A percentile compares a stretch with the other conserved stretches of the same genome.
These are phyloP conservation scores for Urostyla sp. DNA, from an alignment of 73 alveolate genomes.

Conservation along the genomic window DNA sequence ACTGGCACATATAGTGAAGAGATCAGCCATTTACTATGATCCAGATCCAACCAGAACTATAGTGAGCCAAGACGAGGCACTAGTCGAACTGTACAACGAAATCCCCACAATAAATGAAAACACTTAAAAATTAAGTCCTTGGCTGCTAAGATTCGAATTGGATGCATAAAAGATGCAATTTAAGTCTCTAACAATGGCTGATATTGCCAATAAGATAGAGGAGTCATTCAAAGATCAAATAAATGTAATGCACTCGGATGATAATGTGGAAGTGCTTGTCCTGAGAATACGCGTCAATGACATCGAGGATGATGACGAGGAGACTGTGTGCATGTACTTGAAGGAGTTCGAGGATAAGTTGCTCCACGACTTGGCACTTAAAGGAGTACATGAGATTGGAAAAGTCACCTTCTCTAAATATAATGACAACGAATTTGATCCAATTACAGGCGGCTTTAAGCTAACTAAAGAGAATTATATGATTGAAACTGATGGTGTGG, in stretches of 20 bases:
- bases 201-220: slow-evolving; percentile 79
- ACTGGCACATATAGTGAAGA: slow-evolving; percentile 86
- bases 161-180: slow-evolving; percentile 75
- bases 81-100: slow-evolving; percentile 80
- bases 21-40: slow-evolving; percentile 92
- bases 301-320: slow-evolving; percentile 64
- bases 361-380: slow-evolving; percentile 90
- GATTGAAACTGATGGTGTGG: slow-evolving; percentile 98
- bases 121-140: slow-evolving; percentile 60
- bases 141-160: slow-evolving; percentile 91
- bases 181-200: slow-evolving; percentile 78
- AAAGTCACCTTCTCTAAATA: slow-evolving; percentile 90
- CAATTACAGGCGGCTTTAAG: slow-evolving; percentile 73
- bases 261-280: slow-evolving; percentile 81
- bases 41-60: slow-evolving; percentile 95
- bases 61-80: slow-evolving; percentile 85
- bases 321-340: slow-evolving; percentile 64
- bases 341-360: slow-evolving; percentile 76
- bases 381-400: slow-evolving; percentile 92
- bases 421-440: slow-evolving; percentile 70
- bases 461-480: slow-evolving; percentile 88
- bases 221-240: slow-evolving; percentile 64
- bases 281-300: slow-evolving; percentile 82
- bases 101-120: slow-evolving; percentile 66
- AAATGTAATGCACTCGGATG: slow-evolving; percentile 86